Evolutionary conservation across 129 eudicot species (phyloP), one percentile per base, ranked within the genome.

Genomic region (Flaveria bidentis): DNA sequence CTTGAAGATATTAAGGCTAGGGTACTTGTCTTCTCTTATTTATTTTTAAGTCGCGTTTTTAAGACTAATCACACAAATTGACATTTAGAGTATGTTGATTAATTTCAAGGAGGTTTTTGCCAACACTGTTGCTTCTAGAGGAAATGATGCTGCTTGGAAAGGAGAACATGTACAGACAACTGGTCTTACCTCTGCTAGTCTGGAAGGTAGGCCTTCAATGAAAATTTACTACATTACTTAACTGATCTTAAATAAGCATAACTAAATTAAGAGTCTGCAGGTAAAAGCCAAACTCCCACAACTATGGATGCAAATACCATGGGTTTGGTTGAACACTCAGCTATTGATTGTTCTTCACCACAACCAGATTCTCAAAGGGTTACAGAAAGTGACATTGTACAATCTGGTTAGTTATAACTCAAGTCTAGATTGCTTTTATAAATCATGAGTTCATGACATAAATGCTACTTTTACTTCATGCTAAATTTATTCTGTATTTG

Each of bases 1-100:
- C 46, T 76, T 17, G 89, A 84, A 75, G 91, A 94, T 77, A 22
- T 89, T 73, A 86, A 87, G 69, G 88, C 96, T 58, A 86, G 83
- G 88, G 91, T 84, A 81, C 46, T 46, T 68, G 5, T 33, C 13
- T 42, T 71, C 26, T 30, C 0, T 50, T 63, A 16, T 14, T 10
- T 36, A 25, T 50, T 49, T 39, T 68, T 7, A 23, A 20, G 25
- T 44, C 46, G 28, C 23, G 2, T 74, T 70, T 46, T 69, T 30
- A 15, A 17, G 22, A 13, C 49, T 66, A 39, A 28, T 60, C 58
- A 73, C 71, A 57, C 9, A 72, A 78, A 67, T 56, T 56, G 65
- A 82, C 62, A 55, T 51, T 71, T 77, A 13, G 22, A 15, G 71
- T 68, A 18, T 74, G 60, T 25, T 80, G 26, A 42, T 81, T 15